These are phyloP conservation scores for Sphaerulina musiva DNA, from an alignment of 2,329 filamentous ascomycete species.

Conservation along the genomic window DNA sequence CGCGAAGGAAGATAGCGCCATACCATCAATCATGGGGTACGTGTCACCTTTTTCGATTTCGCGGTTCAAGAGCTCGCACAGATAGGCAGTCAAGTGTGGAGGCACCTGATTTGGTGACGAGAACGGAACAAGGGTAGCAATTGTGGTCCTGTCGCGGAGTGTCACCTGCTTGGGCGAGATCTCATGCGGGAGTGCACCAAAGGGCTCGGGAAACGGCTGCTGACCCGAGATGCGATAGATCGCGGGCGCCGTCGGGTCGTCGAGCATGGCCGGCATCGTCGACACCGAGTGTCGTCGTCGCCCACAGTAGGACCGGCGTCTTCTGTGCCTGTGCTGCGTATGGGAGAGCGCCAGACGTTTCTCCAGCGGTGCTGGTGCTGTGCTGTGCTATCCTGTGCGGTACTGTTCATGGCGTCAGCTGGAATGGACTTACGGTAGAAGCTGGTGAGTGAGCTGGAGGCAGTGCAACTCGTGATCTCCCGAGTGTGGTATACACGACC, in stretches of 20 bases:
- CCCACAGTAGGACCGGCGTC: background rate
- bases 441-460: background rate
- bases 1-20: conserved; percentile 68
- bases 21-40: conserved; percentile 76
- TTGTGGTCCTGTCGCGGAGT: conserved; percentile 74
- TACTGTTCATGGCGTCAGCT: background rate
- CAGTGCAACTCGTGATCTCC: background rate
- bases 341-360: background rate
- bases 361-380: background rate
- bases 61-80: conserved; percentile 77
- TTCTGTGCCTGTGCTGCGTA: background rate
- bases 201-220: conserved; percentile 56
- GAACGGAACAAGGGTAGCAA: conserved; percentile 78
- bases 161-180: conserved; percentile 72
- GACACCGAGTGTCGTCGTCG: background rate
- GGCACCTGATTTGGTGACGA: conserved; percentile 72
- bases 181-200: conserved; percentile 59
- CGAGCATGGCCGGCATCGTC: conserved; percentile 68
- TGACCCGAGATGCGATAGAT: conserved; percentile 64
- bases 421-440: background rate
- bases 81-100: conserved; percentile 63
- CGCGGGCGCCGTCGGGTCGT: conserved; percentile 65
- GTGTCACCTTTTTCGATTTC: conserved; percentile 90
- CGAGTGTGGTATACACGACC: background rate
- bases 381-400: no score